phyloP scores from a whole-genome alignment of 2,329 filamentous ascomycete species.

The Exophiala phaeomuriformis region DNA sequence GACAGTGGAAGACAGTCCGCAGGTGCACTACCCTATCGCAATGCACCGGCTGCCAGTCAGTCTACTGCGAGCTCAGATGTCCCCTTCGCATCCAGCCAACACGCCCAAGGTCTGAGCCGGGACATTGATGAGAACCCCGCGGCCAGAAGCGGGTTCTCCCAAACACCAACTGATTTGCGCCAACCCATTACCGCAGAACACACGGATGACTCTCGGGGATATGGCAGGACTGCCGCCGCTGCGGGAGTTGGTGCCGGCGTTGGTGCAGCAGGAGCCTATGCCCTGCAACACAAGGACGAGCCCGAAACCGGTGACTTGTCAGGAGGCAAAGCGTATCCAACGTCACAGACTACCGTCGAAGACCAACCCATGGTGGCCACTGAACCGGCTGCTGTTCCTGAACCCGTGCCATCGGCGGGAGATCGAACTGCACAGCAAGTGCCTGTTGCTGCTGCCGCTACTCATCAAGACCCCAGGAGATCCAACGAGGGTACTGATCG shows the following conservation, averaged over 20 bases:
- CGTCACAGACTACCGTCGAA: not conserved
- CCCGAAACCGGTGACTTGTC: not conserved
- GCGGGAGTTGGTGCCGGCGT: slow-evolving; percentile 13
- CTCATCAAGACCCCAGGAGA: not conserved
- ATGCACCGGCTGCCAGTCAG: not conserved
- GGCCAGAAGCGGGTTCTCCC: not conserved
- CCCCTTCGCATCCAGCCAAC: not conserved
- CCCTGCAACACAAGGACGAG: slow-evolving; percentile 3
- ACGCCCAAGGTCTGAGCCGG: not conserved
- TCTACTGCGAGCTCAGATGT: not conserved
- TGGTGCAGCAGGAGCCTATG: slow-evolving; percentile 7
- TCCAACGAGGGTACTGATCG: not conserved
- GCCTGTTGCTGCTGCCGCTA: not conserved
- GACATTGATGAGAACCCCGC: not conserved
- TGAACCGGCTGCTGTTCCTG: not conserved
- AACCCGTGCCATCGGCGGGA: not conserved
- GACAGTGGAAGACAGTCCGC: not conserved
- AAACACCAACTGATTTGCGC: not conserved
- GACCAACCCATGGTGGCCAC: not conserved
- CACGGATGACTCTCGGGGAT: slow-evolving; percentile 7
- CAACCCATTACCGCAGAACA: not conserved
- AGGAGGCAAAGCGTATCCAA: not conserved
- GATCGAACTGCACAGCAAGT: too few species aligned
- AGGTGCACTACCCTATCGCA: not conserved
- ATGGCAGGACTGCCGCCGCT: slow-evolving; percentile 13